A percentile compares a stretch with the other conserved stretches of the same genome.
Conservation (phyloP, 1,284 basidiomycete genomes). For the Volvariella volvacea region DNA sequence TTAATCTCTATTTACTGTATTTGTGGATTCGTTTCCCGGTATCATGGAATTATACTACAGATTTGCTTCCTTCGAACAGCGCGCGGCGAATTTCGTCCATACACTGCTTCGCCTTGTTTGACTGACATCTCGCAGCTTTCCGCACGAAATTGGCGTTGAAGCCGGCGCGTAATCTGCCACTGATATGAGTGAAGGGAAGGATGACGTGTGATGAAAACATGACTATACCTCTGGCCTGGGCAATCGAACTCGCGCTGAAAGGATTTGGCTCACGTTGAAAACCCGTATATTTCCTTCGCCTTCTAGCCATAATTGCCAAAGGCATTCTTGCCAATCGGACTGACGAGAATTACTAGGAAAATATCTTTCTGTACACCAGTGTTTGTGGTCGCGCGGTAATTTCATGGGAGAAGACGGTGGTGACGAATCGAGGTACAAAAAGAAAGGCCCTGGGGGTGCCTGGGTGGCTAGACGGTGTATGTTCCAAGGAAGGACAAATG, state of each 20-base stretch:
- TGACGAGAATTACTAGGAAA: constrained; percentile 38
- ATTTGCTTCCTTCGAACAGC: constrained; percentile 7
- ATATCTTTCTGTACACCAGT: constrained; percentile 62
- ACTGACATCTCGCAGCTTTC: not conserved
- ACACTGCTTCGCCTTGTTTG: constrained; percentile 12
- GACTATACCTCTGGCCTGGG: too few species aligned
- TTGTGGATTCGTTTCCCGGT: not conserved
- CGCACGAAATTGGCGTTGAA: not conserved
- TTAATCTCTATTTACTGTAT: too few species aligned
- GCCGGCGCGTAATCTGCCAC: constrained; percentile 8
- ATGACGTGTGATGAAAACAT: too few species aligned
- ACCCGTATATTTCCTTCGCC: constrained; percentile 29
- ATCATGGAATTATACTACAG: constrained; percentile 10
- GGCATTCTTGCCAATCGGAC: constrained; percentile 57
- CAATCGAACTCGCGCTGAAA: too few species aligned
- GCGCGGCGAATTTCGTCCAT: constrained; percentile 1
- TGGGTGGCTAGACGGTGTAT: constrained; percentile 7
- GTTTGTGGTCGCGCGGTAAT: constrained; percentile 37
- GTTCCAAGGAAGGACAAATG: constrained; percentile 19
- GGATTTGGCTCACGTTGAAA: not conserved
- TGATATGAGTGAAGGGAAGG: too few species aligned
- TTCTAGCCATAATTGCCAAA: constrained; percentile 63
- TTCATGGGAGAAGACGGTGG: constrained; percentile 38
- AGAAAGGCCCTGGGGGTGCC: not conserved
- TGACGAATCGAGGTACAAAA: constrained; percentile 19